These are phyloP conservation scores for Astrothelium subdiscretum DNA, from an alignment of 495 filamentous ascomycete genomes.

Conservation along the genomic window DNA sequence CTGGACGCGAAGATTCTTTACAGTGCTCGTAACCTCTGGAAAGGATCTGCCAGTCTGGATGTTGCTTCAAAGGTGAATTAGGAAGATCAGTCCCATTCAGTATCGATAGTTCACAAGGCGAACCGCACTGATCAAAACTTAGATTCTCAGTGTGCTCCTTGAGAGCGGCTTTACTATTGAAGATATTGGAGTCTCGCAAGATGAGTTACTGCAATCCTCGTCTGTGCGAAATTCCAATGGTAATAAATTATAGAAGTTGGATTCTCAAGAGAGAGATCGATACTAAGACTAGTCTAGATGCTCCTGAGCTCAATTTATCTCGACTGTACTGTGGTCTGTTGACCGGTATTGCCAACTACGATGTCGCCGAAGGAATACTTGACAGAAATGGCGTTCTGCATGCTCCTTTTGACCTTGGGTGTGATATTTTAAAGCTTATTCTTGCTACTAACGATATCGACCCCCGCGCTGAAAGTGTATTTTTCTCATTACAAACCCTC, in stretches of 20 bases:
- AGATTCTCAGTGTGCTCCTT: not conserved
- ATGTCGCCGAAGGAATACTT: not conserved
- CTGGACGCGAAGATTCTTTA: too few species aligned
- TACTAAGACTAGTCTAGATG: not conserved
- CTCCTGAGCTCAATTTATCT: not conserved
- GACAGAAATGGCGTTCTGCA: not conserved
- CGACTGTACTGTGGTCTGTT: too few species aligned
- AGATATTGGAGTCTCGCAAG: not conserved
- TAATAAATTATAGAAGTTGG: not conserved
- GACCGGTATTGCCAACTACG: too few species aligned
- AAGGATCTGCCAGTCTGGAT: too few species aligned
- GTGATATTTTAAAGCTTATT: not conserved
- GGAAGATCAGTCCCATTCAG: too few species aligned
- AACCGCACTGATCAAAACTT: too few species aligned
- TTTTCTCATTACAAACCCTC: not conserved
- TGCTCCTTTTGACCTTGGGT: not conserved
- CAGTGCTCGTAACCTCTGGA: too few species aligned
- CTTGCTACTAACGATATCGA: not conserved
- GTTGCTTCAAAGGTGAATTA: too few species aligned
- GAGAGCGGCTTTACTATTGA: not conserved
- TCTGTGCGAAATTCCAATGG: not conserved
- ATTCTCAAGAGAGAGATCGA: not conserved
- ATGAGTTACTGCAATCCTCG: not conserved
- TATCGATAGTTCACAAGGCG: too few species aligned
- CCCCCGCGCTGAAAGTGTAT: not conserved